phyloP scores from a whole-genome alignment of 2,329 filamentous ascomycete species.

The Fusarium robinianum region DNA sequence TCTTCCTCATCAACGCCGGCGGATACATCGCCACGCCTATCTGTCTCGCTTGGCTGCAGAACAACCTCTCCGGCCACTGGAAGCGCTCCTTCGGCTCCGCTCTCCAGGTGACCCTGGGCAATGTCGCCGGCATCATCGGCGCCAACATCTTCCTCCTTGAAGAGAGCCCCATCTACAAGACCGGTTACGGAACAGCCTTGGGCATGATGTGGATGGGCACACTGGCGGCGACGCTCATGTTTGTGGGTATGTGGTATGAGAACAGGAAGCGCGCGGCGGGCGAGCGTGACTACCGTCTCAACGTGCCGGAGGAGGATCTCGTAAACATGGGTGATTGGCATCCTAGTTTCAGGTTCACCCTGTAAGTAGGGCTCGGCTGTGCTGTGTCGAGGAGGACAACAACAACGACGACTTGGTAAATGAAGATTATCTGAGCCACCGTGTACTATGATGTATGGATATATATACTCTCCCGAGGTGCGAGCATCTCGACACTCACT shows the following conservation, averaged over 20 bases:
- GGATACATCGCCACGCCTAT: conserved; percentile 60
- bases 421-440: no score
- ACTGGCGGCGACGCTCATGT: conserved; percentile 40
- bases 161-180: conserved; percentile 54
- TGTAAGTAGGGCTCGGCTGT: no score
- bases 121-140: conserved; percentile 53
- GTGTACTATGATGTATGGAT: no score
- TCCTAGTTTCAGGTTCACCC: conserved; percentile 43
- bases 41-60: conserved; percentile 58
- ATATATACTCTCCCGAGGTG: no score
- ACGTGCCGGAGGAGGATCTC: conserved; percentile 35
- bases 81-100: conserved; percentile 59
- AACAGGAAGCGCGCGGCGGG: conserved; percentile 43
- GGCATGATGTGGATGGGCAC: conserved; percentile 51
- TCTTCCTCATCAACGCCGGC: conserved; percentile 59
- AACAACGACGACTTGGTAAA: no score
- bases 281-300: conserved; percentile 38
- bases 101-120: conserved; percentile 54
- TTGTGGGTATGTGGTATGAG: conserved; percentile 39
- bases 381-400: no score
- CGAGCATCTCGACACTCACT: no score
- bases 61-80: conserved; percentile 61
- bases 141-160: conserved; percentile 53
- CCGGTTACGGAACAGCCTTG: conserved; percentile 54
- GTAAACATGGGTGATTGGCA: conserved; percentile 46